Evolutionary conservation across 768 basidiomycete species (phyloP), one percentile per base, ranked within the genome.

Genomic region (Myochromella boudieri): DNA sequence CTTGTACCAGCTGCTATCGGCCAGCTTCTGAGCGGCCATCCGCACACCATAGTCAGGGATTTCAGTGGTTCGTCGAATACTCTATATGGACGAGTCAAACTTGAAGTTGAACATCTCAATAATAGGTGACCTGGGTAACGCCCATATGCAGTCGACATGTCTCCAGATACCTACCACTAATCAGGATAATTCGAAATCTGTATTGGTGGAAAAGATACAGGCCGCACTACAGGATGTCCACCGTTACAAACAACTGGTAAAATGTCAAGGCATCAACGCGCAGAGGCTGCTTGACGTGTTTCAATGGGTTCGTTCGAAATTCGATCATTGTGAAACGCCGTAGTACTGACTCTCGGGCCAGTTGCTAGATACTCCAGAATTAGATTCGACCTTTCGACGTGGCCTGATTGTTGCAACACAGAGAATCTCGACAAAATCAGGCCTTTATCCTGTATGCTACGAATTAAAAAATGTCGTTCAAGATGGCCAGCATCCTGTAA

Each of bases 251-350:
- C 29, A 24, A 20, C 26, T 44, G 18, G 20, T 44, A 44, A 9
- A 12, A 15, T 44, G 29, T 22, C 29, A n/a, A 12, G 31, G 18
- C 21, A 3, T n/a, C 8, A 20, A 15, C n/a, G 42, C 42, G 14
- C 42, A 44, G n/a, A n/a, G 20, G 20, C 42, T 44, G 15, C 29
- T 44, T 22, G 42, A 44, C 17, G 9, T 33, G 17, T 44, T 44
- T 15, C 42, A 44, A 33, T 32, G 7, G 9, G 42, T 44, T 4
- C 11, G 29, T 25, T 15, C 10, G n/a, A n/a, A n/a, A 1, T 10
- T 29, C 24, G 4, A 12, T 44, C 22, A 10, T 28, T 44, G 22
- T n/a, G 11, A 29, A 6, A 15, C 6, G 18, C 31, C 14, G 18
- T 17, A n/a, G 14, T 14, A 17, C n/a, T n/a, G 34, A 29, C 34